Percentiles rank a stretch among this genome's conserved stretches.
Evolutionary conservation across 192 early-diverging fungal species (phyloP).

Genomic region (Coemansia sp.): DNA sequence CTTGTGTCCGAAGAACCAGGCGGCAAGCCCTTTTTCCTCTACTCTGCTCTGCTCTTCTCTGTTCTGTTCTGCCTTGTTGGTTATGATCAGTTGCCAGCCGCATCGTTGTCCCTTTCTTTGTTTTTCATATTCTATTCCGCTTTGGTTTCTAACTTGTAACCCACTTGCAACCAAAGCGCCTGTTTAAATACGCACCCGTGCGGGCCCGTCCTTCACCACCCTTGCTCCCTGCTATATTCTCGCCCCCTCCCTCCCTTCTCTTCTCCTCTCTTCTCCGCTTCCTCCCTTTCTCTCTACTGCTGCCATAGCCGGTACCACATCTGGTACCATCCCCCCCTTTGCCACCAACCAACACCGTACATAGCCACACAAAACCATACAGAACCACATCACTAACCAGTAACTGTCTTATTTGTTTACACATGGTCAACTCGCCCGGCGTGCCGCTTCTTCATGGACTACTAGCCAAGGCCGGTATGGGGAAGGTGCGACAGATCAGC

Average conservation of each 20-base stretch:
- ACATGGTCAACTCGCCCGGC: conserved; percentile 39
- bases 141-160: not conserved
- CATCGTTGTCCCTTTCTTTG: not conserved
- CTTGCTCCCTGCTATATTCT: not conserved
- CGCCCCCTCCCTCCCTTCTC: not conserved
- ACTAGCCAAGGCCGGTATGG: conserved; percentile 46
- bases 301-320: too few species aligned
- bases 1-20: too few species aligned
- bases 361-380: not conserved
- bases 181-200: not conserved
- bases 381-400: not conserved
- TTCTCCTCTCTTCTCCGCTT: conserved; percentile 5
- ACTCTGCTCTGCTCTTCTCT: too few species aligned
- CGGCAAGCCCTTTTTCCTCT: too few species aligned
- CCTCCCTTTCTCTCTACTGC: not conserved
- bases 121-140: not conserved
- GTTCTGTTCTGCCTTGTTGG: too few species aligned
- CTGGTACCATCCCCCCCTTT: not conserved
- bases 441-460: conserved; percentile 45
- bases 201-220: not conserved
- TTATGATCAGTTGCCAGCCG: too few species aligned
- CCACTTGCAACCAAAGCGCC: not conserved
- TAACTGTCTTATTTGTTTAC: not conserved
- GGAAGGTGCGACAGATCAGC: conserved; percentile 47
- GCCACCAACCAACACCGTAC: conserved; percentile 7